Evolutionary conservation across 2,329 filamentous ascomycete species (phyloP).

Genomic region (Aureobasidium sp.): DNA sequence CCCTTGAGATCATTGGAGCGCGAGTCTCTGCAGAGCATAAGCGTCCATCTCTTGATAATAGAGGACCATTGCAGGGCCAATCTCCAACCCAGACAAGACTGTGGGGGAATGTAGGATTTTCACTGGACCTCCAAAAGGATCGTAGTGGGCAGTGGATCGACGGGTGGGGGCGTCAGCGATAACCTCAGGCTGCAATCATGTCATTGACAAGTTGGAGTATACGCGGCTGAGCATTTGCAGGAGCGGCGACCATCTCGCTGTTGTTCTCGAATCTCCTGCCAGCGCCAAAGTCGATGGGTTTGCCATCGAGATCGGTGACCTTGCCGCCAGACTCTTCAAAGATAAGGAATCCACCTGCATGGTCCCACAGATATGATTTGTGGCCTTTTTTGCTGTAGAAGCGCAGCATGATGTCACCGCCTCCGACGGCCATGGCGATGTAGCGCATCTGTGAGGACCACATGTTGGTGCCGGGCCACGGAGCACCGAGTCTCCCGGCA

Average conservation of each 20-base stretch:
- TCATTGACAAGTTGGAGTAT: conserved; percentile 18
- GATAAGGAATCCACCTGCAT: conserved; percentile 48
- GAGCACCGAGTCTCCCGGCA: conserved; percentile 32
- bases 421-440: conserved; percentile 45
- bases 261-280: conserved; percentile 35
- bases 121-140: no score
- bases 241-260: conserved; percentile 37
- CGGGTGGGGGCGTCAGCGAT: neutral
- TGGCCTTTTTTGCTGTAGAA: conserved; percentile 39
- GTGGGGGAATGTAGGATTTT: no score
- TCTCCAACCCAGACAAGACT: no score
- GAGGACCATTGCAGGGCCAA: no score
- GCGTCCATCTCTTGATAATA: no score
- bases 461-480: conserved; percentile 45
- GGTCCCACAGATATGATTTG: conserved; percentile 49
- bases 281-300: conserved; percentile 41
- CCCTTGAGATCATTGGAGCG: no score
- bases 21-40: no score
- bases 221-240: conserved; percentile 29
- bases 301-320: conserved; percentile 47
- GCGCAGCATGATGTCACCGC: conserved; percentile 44
- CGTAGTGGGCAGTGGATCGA: neutral
- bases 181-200: neutral
- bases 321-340: conserved; percentile 45
- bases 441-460: conserved; percentile 51